These are phyloP conservation scores for Adiantum capillusveneris DNA, from an alignment of 75 land plant species.

Conservation along the genomic window DNA sequence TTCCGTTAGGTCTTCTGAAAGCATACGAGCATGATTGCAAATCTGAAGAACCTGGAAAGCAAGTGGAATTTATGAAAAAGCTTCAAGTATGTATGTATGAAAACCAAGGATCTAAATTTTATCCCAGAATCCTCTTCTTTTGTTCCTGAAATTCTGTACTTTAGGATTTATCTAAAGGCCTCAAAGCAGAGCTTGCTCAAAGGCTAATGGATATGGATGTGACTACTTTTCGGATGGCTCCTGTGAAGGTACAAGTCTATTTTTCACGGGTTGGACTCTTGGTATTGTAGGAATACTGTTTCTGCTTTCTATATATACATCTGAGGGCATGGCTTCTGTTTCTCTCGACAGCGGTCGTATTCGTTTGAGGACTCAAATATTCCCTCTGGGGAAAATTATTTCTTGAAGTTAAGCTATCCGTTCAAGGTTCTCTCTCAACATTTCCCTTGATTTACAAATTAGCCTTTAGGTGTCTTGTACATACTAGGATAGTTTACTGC, in stretches of 20 bases:
- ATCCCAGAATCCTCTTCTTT: too few species aligned
- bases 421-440: conserved; percentile 62
- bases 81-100: conserved; percentile 47
- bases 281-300: background rate
- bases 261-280: background rate
- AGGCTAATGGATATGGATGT: conserved; percentile 67
- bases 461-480: too few species aligned
- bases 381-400: conserved; percentile 66
- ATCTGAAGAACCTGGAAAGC: conserved; percentile 23
- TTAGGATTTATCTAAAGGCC: conserved; percentile 67
- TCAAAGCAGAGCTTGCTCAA: conserved; percentile 69
- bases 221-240: conserved; percentile 67
- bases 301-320: too few species aligned
- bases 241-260: conserved; percentile 65
- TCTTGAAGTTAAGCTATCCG: conserved; percentile 85
- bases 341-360: conserved; percentile 58
- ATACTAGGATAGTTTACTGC: too few species aligned
- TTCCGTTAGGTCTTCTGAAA: conserved; percentile 29
- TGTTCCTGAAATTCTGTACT: too few species aligned
- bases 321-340: background rate
- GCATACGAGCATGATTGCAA: conserved; percentile 43
- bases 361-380: conserved; percentile 82
- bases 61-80: conserved; percentile 24
- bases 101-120: too few species aligned
- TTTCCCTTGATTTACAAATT: background rate